Evolutionary conservation across 306 rosid species (phyloP), one percentile per base, ranked within the genome.

Genomic region (Quercus cerris): DNA sequence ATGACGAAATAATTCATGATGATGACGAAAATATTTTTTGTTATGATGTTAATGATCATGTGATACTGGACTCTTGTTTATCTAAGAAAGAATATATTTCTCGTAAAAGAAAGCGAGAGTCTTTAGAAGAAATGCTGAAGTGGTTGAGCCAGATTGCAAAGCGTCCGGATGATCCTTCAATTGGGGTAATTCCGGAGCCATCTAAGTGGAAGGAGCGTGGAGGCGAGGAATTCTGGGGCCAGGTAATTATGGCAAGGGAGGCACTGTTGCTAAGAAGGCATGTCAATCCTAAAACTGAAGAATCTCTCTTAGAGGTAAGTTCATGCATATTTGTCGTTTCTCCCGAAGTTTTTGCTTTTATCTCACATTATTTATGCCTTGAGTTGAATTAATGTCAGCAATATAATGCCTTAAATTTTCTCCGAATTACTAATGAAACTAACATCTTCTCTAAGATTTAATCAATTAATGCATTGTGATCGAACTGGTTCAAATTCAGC

Each of bases 21-120:
- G 71, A 67, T 33, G 54, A 49, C 54, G 54, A 49, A 49, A 49
- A 49, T 13, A 13, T 12, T 44, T 22, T 58, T 55, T 74, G 57
- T 35, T 61, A 75, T 30, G 63, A 58, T 76, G 76, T 57, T 41
- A 75, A 71, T 27, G 84, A 77, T 72, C 49, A 28, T 61, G 38
- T 64, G 69, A 66, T 67, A 49, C 73, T 77, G 74, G 64, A 30
- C 69, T 38, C 81, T 22, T 73, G 74, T 82, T 81, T 70, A 41
- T 71, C 85, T 81, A 71, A 64, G 76, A 84, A 85, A 54, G 87
- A 79, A 70, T 62, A 30, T 54, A 81, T 77, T 22, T 46, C 62
- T 35, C 82, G 73, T 73, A 88, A 91, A 83, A 91, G 98, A 81
- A 91, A 89, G 76, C 84, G 90, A 63, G 97, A 91, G 71, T 70